Percentiles rank a stretch among this genome's conserved stretches.
Evolutionary conservation across 2,329 filamentous ascomycete species (phyloP).

Genomic region (Claviceps cyperi): DNA sequence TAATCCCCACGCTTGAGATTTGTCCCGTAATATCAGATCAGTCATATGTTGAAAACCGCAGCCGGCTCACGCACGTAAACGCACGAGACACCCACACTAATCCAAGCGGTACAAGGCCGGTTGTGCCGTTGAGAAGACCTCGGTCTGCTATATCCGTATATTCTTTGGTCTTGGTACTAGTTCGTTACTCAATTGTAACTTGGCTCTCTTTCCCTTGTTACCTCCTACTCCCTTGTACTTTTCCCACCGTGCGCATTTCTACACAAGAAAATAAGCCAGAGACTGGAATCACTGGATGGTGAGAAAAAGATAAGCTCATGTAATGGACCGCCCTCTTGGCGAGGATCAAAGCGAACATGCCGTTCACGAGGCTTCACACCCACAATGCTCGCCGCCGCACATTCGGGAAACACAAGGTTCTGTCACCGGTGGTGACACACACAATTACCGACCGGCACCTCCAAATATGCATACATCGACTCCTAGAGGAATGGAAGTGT

Average conservation of each 20-base stretch:
- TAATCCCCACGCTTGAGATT: background rate
- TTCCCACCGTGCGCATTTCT: background rate
- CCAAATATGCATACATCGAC: slow-evolving; percentile 34
- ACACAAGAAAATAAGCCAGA: background rate
- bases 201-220: background rate
- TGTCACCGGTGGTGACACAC: slow-evolving; percentile 19
- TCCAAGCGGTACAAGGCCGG: slow-evolving; percentile 28
- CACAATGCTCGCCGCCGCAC: slow-evolving; percentile 36
- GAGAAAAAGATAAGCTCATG: slow-evolving; percentile 30
- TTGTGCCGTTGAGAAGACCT: slow-evolving; percentile 34
- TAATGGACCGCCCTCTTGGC: slow-evolving; percentile 68
- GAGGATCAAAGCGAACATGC: slow-evolving; percentile 63
- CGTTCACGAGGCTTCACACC: slow-evolving; percentile 44
- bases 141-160: background rate
- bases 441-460: slow-evolving; percentile 34
- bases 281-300: slow-evolving; percentile 26
- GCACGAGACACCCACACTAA: slow-evolving; percentile 21
- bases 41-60: background rate
- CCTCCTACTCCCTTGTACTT: background rate
- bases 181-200: background rate
- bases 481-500: slow-evolving; percentile 37
- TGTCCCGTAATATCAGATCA: background rate
- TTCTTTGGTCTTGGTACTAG: too few relatives aligned
- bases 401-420: slow-evolving; percentile 32
- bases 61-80: background rate